phyloP scores from a whole-genome alignment of 208 protist species.

The Novymonas esmeraldas region DNA sequence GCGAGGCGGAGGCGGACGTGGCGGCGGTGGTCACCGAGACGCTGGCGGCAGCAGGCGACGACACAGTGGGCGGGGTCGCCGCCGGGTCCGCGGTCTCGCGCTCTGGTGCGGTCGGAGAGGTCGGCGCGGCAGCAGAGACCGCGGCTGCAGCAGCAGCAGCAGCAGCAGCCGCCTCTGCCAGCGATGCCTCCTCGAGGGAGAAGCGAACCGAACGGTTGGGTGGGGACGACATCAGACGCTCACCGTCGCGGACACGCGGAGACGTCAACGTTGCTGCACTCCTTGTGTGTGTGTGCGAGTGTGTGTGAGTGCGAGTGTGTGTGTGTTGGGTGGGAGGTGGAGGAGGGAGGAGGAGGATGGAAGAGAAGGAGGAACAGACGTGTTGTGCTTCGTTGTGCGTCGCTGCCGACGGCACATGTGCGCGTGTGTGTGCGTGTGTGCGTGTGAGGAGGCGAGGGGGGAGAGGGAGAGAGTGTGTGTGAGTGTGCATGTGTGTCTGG shows the following conservation, averaged over 20 bases:
- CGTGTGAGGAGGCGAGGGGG: too few species aligned
- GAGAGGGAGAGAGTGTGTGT: too few species aligned
- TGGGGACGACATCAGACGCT: neutral
- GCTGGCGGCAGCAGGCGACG: neutral
- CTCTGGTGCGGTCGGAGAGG: neutral
- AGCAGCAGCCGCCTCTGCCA: neutral
- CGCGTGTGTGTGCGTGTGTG: too few species aligned
- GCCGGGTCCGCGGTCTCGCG: neutral
- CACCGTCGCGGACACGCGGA: neutral
- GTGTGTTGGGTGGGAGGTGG: neutral
- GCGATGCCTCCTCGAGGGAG: conserved; percentile 26
- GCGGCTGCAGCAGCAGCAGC: neutral
- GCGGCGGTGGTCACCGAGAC: neutral
- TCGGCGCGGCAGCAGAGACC: neutral
- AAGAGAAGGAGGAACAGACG: conserved; percentile 2
- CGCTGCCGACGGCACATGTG: too few species aligned
- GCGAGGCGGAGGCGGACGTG: neutral
- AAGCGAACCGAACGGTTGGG: conserved; percentile 30
- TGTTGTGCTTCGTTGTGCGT: too few species aligned
- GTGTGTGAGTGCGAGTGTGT: too few species aligned
- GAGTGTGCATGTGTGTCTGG: too few species aligned
- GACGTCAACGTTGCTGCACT: neutral
- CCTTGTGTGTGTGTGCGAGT: too few species aligned
- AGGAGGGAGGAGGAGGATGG: neutral
- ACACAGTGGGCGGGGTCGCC: neutral